Conservation (phyloP, 1,139 yeast species). For the Blastobotrys persicus region DNA sequence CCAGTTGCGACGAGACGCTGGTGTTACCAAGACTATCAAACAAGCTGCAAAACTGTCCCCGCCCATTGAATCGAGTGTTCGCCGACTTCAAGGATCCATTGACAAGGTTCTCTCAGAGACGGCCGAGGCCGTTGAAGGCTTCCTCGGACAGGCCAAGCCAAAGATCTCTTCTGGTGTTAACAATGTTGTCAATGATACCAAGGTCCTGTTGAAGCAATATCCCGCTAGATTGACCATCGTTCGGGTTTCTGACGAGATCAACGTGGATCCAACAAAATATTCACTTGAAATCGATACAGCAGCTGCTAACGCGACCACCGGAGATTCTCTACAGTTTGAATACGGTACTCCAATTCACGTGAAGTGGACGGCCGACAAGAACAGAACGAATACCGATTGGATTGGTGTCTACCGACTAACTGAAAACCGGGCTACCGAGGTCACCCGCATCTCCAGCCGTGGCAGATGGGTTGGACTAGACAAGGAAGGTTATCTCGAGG, state of each 20-base stretch:
- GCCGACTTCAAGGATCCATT: slow-evolving; percentile 37
- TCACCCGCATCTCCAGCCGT: slow-evolving; percentile 60
- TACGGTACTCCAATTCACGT: slow-evolving; percentile 54
- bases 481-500: slow-evolving; percentile 33
- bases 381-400: slow-evolving; percentile 59
- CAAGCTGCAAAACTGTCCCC: slow-evolving; percentile 37
- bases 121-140: slow-evolving; percentile 36
- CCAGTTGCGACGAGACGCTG: slow-evolving; percentile 46
- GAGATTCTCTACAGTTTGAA: slow-evolving; percentile 20
- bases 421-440: slow-evolving; percentile 58
- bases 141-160: slow-evolving; percentile 35
- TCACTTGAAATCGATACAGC: slow-evolving; percentile 23
- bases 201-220: slow-evolving; percentile 36
- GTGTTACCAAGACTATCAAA: slow-evolving; percentile 65
- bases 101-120: slow-evolving; percentile 41
- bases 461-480: slow-evolving; percentile 69
- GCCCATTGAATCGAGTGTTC: slow-evolving; percentile 33
- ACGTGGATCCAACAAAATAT: slow-evolving; percentile 31
- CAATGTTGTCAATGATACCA: slow-evolving; percentile 35
- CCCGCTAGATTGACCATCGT: slow-evolving; percentile 39
- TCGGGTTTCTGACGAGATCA: slow-evolving; percentile 33
- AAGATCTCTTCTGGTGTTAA: slow-evolving; percentile 26
- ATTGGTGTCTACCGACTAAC: slow-evolving; percentile 69
- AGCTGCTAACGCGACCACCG: slow-evolving; percentile 11
- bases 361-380: slow-evolving; percentile 55